Conservation (phyloP, 2,329 filamentous ascomycete species). For the Diplodia seriata region DNA sequence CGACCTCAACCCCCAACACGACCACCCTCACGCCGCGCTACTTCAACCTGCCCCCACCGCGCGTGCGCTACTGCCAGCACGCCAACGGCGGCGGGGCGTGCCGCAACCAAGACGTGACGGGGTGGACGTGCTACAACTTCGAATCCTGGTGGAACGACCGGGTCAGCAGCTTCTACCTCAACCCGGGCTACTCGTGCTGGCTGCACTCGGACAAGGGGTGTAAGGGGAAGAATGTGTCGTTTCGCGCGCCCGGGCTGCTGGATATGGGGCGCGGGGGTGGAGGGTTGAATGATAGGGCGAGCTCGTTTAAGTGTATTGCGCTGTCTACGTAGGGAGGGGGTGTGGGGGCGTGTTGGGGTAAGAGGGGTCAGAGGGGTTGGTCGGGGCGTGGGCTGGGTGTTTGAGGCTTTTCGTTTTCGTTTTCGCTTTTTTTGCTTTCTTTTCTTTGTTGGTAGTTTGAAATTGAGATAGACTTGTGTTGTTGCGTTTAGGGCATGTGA, state of each 20-base stretch:
- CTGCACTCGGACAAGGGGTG: background rate
- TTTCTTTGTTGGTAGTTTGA: too few species aligned
- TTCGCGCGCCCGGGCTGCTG: background rate
- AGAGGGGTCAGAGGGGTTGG: too few species aligned
- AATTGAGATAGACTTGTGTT: too few species aligned
- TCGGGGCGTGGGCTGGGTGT: too few species aligned
- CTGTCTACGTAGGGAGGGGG: too few species aligned
- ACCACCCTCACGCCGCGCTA: background rate
- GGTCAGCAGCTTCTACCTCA: background rate
- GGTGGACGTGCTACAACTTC: background rate
- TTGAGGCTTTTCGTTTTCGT: too few species aligned
- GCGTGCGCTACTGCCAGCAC: conserved; percentile 14
- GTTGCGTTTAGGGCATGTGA: too few species aligned
- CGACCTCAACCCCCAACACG: too few species aligned
- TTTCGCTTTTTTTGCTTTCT: too few species aligned
- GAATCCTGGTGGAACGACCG: background rate
- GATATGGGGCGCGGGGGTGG: background rate
- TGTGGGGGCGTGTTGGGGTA: too few species aligned
- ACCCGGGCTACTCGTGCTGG: background rate
- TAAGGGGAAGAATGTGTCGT: background rate
- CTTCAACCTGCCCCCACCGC: background rate
- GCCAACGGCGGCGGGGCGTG: background rate
- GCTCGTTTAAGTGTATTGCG: background rate
- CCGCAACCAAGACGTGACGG: background rate
- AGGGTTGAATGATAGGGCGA: conserved; percentile 9